Evolutionary conservation across 192 early-diverging fungal genomes (phyloP).

Genomic region (Backusella tarrabulga): DNA sequence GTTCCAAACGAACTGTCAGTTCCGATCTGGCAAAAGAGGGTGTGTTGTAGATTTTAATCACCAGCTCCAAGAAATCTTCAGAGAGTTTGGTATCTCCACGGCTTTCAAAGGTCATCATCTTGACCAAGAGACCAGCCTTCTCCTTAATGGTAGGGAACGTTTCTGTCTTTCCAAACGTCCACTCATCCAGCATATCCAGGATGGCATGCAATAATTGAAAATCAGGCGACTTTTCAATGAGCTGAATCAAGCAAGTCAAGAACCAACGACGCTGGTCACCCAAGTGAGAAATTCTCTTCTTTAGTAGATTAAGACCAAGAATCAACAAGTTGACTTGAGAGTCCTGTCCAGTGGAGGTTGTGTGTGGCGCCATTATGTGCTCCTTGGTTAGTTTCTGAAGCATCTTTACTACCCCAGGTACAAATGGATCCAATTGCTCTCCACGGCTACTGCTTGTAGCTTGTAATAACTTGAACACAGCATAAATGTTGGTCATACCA

Average conservation of each 20-base stretch:
- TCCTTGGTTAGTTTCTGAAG: slow-evolving; percentile 86
- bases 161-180: slow-evolving; percentile 81
- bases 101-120: slow-evolving; percentile 86
- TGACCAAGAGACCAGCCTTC: slow-evolving; percentile 88
- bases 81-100: slow-evolving; percentile 66
- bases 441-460: slow-evolving; percentile 60
- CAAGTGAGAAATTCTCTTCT: slow-evolving; percentile 62
- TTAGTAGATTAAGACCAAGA: slow-evolving; percentile 51
- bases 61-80: slow-evolving; percentile 87
- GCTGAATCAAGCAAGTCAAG: slow-evolving; percentile 73
- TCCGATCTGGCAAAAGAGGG: slow-evolving; percentile 84
- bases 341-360: slow-evolving; percentile 40
- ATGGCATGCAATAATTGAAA: slow-evolving; percentile 70
- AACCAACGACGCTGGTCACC: slow-evolving; percentile 89
- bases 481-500: slow-evolving; percentile 61
- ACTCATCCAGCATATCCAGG: slow-evolving; percentile 80
- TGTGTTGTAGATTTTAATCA: slow-evolving; percentile 87
- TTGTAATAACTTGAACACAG: slow-evolving; percentile 66
- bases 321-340: slow-evolving; percentile 52
- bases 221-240: slow-evolving; percentile 86
- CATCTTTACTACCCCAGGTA: slow-evolving; percentile 78
- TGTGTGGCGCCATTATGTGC: slow-evolving; percentile 53
- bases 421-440: slow-evolving; percentile 68
- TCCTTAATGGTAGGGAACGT: slow-evolving; percentile 96
- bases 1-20: slow-evolving; percentile 89